Base-by-base conservation (phyloP, 768 basidiomycete species). In the Lactifluus piperatus region DNA sequence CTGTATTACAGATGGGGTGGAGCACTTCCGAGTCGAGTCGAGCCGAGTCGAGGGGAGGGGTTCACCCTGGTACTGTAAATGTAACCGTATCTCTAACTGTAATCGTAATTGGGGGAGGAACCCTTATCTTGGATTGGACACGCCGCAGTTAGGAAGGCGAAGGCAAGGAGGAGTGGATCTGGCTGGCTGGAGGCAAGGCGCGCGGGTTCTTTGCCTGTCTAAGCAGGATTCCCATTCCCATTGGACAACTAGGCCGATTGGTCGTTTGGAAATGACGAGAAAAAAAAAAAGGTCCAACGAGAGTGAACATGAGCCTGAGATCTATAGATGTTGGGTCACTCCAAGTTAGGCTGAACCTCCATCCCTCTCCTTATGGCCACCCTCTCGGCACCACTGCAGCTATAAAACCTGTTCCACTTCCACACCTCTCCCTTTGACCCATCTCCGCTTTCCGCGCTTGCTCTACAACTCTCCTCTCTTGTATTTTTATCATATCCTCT, bases 381-480 rank as follows among this genome's bases (percentile, higher is more conserved):
- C 37, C 39, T 37, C 34, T 10, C 45, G 22, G 46, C 37, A 46
- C 65, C 10, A 34, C n/a, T n/a, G n/a, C 9, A 62, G 59, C 53
- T 68, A 69, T 69, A 70, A 69, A 70, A 65, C 57, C 53, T 54
- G 64, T 65, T 63, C 65, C 66, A 56, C 61, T 59, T 67, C 57
- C 66, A 44, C 66, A 56, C 46, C 45, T 55, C 61, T 59, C 56
- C 57, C 67, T 47, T 59, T 62, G 29, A 54, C 58, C 52, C 52
- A 43, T 43, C n/a, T 51, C 50, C 61, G 52, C 60, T 54, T 47
- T 59, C 54, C 24, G 48, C 59, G 62, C 51, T 54, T 34, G 45
- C 48, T n/a, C 27, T 16, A 27, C 36, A 51, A n/a, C 43, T 41
- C 48, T 44, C 36, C 10, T 18, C 29, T 50, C 34, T 58, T 64